phyloP scores from a whole-genome alignment of 2,329 filamentous ascomycete species.

The Neofusicoccum parvum region DNA sequence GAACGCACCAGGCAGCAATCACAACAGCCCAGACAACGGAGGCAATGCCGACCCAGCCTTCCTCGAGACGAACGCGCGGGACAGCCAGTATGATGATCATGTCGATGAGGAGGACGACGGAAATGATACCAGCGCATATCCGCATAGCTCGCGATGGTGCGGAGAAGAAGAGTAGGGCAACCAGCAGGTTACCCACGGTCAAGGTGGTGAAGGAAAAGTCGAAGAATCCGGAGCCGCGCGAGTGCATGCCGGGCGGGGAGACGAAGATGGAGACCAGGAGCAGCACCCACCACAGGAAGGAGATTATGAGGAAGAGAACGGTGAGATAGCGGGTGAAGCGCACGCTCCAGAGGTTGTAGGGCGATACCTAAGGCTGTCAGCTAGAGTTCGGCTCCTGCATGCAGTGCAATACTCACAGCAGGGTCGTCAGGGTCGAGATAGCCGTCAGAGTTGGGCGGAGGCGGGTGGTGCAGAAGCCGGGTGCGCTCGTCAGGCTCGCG shows the following conservation, averaged over 20 bases:
- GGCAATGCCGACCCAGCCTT: constrained; percentile 87
- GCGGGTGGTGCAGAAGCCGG: constrained; percentile 62
- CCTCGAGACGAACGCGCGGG: constrained; percentile 73
- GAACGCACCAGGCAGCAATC: constrained; percentile 76
- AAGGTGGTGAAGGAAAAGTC: constrained; percentile 82
- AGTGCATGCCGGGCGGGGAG: constrained; percentile 83
- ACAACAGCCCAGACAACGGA: constrained; percentile 82
- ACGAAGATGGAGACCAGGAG: constrained; percentile 89
- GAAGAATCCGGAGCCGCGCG: constrained; percentile 89
- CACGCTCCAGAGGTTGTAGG: constrained; percentile 93
- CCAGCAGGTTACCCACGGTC: constrained; percentile 72
- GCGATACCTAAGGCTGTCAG: constrained; percentile 61
- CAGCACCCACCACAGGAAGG: constrained; percentile 90
- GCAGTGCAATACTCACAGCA: constrained; percentile 58
- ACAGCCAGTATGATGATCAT: constrained; percentile 80
- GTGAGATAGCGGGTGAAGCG: constrained; percentile 78
- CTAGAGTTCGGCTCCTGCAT: background rate
- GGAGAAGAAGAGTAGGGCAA: constrained; percentile 83
- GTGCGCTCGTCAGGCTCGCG: constrained; percentile 61
- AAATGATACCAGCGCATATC: constrained; percentile 69
- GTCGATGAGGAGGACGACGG: constrained; percentile 69
- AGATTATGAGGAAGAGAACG: constrained; percentile 71
- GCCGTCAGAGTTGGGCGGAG: constrained; percentile 62
- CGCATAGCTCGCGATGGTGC: constrained; percentile 79
- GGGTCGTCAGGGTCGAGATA: constrained; percentile 80